These are phyloP conservation scores for Dothistroma septosporum DNA, from an alignment of 2,329 filamentous ascomycete species.

Conservation along the genomic window DNA sequence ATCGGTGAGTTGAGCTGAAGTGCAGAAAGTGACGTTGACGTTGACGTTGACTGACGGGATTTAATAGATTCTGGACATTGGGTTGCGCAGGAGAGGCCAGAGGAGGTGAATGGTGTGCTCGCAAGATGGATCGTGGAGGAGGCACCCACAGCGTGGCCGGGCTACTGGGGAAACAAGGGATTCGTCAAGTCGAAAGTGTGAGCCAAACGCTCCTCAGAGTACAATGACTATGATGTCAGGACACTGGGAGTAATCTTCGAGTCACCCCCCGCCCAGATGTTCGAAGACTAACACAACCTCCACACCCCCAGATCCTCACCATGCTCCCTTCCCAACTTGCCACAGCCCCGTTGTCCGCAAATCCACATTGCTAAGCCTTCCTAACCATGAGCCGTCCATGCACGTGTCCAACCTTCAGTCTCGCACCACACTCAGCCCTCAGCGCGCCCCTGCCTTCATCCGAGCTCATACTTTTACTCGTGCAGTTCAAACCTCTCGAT, in stretches of 20 bases:
- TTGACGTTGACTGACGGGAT: too few relatives aligned
- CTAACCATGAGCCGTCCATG: background rate
- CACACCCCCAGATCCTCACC: too few relatives aligned
- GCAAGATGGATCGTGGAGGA: constrained; percentile 27
- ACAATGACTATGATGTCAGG: background rate
- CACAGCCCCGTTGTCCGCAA: background rate
- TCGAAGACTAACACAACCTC: too few relatives aligned
- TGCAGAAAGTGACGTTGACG: too few relatives aligned
- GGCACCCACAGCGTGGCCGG: constrained; percentile 21
- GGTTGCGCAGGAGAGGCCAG: constrained; percentile 26
- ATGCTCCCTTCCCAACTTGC: background rate
- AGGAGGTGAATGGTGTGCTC: constrained; percentile 26
- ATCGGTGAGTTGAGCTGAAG: constrained; percentile 36
- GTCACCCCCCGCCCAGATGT: too few relatives aligned
- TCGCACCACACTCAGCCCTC: background rate
- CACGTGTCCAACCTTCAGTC: background rate
- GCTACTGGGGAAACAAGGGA: constrained; percentile 15
- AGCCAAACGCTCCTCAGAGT: background rate
- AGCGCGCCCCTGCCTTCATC: background rate
- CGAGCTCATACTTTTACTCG: background rate
- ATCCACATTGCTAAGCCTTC: background rate
- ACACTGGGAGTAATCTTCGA: too few relatives aligned
- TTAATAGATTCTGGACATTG: constrained; percentile 26
- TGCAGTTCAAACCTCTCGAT: background rate
- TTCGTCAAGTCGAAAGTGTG: constrained; percentile 14